Evolutionary conservation across 106 monocot genomes (phyloP).

Genomic region (Posidonia australis): DNA sequence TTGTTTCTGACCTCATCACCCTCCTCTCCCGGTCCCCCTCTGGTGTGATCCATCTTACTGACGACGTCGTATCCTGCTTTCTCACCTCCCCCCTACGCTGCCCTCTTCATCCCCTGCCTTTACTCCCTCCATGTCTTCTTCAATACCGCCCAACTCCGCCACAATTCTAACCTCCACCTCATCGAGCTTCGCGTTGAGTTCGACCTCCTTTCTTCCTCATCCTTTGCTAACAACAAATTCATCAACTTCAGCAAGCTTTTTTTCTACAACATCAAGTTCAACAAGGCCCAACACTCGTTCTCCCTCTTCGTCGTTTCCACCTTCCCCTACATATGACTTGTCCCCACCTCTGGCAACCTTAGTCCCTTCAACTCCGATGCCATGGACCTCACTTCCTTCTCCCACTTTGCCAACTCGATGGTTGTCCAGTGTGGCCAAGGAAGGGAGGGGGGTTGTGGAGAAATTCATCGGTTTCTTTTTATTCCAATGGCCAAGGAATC

Average conservation of each 20-base stretch:
- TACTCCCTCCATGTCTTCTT: constrained; percentile 87
- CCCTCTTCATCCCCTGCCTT: constrained; percentile 48
- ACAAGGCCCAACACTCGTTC: constrained; percentile 66
- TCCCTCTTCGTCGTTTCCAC: constrained; percentile 64
- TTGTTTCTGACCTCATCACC: constrained; percentile 45
- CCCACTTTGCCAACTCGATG: constrained; percentile 78
- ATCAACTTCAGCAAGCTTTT: constrained; percentile 32
- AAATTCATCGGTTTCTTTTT: no score
- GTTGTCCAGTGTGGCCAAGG: no score
- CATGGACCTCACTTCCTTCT: constrained; percentile 60
- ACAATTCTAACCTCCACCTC: constrained; percentile 80
- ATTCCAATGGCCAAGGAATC: no score
- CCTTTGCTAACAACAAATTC: constrained; percentile 23
- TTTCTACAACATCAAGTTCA: constrained; percentile 90
- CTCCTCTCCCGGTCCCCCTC: constrained; percentile 52
- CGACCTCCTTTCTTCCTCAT: constrained; percentile 52
- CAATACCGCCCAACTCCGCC: constrained; percentile 64
- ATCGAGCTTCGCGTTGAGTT: constrained; percentile 73
- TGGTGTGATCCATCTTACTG: constrained; percentile 76
- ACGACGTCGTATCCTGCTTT: constrained; percentile 52
- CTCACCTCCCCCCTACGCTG: constrained; percentile 41
- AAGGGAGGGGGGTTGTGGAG: no score
- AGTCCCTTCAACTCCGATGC: constrained; percentile 36
- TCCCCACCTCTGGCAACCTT: constrained; percentile 22
- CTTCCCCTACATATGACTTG: constrained; percentile 67